Evolutionary conservation across 176 grass and related monocot genomes (phyloP), one percentile per base, ranked within the genome.

Genomic region (Aechmea fasciata): DNA sequence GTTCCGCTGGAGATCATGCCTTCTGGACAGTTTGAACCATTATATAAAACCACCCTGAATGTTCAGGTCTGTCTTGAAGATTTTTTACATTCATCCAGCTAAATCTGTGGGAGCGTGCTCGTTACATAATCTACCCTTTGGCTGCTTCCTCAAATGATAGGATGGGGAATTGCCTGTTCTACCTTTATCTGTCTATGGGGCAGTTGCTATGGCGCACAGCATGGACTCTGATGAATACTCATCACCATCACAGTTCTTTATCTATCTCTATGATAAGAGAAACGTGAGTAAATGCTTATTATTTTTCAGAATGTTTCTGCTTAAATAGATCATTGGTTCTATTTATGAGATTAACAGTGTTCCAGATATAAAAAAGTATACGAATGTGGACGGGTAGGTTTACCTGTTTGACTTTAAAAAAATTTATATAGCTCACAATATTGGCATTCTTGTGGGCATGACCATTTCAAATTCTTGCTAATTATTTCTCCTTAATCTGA

Each of bases 191-290:
- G 93, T 96, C 48, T 96, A 96, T 57, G 93, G 89, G 73, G 74
- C 93, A 15, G 79, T 92, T 87, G 93, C 93, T 18, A 96, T 96
- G 93, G 79, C 86, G 2, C 93, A 96, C 67, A 97, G 79, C 67
- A 69, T 76, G 3, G 89, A 92, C 77, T 97, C 89, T 52, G 89
- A 92, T 70, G 89, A 97, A 67, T 87, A 92, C 51, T 92, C 89
- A 8, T 92, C 88, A 72, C 88, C 85, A 65, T 89, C 71, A 10
- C 93, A 97, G 61, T 92, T 96, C 73, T 97, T 96, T 64, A 92
- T 96, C 74, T 96, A 92, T 83, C 88, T 96, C 19, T 96, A 96
- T 85, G 93, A 96, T 70, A 96, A 96, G 73, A 92, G 93, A 89
- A 92, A 90, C 50, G 93, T 96, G 33, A 87, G 92, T 87, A 65